Evolutionary conservation across 441 rosid genomes (phyloP).

Genomic region (Corymbia citriodora): DNA sequence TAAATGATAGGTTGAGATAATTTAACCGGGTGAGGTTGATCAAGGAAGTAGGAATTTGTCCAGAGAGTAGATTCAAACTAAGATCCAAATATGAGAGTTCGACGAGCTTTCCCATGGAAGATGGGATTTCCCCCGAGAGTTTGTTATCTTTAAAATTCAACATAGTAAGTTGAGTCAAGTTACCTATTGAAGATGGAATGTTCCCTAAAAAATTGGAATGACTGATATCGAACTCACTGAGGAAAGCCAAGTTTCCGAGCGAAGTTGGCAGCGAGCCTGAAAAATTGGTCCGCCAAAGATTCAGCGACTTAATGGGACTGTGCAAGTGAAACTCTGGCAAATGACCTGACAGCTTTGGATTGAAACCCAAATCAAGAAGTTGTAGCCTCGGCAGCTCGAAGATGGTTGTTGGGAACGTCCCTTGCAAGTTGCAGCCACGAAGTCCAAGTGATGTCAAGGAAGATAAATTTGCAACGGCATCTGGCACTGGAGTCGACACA

Average conservation of each 20-base stretch:
- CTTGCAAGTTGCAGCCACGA: accelerated
- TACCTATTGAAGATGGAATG: background rate
- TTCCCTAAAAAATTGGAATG: background rate
- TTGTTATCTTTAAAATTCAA: accelerated
- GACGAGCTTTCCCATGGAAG: no score
- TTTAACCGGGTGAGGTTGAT: background rate
- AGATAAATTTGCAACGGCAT: background rate
- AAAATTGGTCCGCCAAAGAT: background rate
- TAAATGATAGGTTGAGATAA: no score
- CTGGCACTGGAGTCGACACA: background rate
- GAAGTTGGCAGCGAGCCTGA: conserved; percentile 1
- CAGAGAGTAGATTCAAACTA: background rate
- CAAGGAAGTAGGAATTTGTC: background rate
- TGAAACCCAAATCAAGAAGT: background rate
- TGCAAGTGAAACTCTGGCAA: background rate
- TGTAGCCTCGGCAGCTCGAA: conserved; percentile 6
- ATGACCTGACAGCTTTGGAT: background rate
- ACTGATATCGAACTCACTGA: background rate
- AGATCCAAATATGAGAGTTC: background rate
- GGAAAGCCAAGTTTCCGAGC: background rate
- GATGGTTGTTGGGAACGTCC: background rate
- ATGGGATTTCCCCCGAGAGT: no score
- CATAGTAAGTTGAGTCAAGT: no score
- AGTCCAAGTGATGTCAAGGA: background rate
- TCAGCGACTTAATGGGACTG: background rate